phyloP scores from a whole-genome alignment of 176 grass and related monocot species.

The Oryza rufipogon region DNA sequence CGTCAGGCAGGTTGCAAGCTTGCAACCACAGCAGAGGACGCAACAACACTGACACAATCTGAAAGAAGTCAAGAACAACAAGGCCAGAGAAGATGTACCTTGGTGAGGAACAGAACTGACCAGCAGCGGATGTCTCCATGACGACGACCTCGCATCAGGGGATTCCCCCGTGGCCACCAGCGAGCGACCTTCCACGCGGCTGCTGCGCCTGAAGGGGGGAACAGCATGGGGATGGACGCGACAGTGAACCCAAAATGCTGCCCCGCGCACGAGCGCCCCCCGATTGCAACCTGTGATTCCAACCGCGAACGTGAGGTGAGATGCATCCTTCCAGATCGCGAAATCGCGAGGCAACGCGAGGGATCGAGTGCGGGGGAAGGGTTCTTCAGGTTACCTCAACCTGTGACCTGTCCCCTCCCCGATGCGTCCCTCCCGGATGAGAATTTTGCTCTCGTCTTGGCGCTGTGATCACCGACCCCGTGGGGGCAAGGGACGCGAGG shows the following conservation, averaged over 20 bases:
- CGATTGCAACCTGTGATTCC: background rate
- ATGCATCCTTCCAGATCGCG: background rate
- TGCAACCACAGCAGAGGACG: constrained; percentile 6
- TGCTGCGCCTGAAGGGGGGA: constrained; percentile 11
- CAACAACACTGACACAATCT: constrained; percentile 1
- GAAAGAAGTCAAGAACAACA: background rate
- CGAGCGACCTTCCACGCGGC: constrained; percentile 9
- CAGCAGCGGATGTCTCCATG: constrained; percentile 1
- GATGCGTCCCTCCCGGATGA: background rate
- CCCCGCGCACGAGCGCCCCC: background rate
- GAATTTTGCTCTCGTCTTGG: background rate
- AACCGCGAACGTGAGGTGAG: background rate
- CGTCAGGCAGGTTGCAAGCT: constrained; percentile 6
- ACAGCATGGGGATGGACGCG: background rate
- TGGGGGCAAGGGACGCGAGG: background rate
- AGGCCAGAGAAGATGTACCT: background rate
- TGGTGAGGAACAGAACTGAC: constrained; percentile 13
- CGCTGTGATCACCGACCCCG: background rate
- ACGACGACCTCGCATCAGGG: constrained; percentile 3
- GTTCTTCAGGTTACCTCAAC: background rate
- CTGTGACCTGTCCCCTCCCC: background rate
- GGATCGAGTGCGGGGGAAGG: background rate
- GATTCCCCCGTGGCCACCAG: constrained; percentile 2
- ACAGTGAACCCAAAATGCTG: background rate
- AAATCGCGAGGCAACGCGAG: background rate